Evolutionary conservation across 2,329 filamentous ascomycete species (phyloP).

Genomic region (Colletotrichum echinochloae): DNA sequence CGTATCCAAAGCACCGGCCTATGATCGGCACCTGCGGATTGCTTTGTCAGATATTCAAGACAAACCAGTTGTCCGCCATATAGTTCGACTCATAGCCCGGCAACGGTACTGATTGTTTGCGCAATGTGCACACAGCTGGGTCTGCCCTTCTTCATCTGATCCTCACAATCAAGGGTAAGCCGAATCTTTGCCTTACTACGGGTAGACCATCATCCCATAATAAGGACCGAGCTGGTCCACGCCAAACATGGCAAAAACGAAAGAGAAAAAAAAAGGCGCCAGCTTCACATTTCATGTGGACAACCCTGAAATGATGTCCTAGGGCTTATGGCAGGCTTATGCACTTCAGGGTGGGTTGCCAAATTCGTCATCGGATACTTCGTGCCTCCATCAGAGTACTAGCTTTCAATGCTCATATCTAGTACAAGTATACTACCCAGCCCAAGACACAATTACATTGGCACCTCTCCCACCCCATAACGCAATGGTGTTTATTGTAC

Average conservation of each 20-base stretch:
- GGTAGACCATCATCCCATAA: conserved; percentile 5
- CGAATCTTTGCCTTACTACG: neutral
- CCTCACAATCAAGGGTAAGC: neutral
- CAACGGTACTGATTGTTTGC: neutral
- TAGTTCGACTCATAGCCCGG: neutral
- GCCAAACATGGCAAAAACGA: conserved; percentile 25
- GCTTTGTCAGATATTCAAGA: no score
- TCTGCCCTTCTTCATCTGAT: neutral
- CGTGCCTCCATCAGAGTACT: neutral
- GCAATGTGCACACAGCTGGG: neutral
- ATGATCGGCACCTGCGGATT: neutral
- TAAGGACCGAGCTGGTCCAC: no score
- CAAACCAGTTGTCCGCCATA: neutral
- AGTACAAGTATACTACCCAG: neutral
- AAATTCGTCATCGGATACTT: conserved; percentile 1
- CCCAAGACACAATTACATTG: conserved; percentile 10
- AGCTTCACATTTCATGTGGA: neutral
- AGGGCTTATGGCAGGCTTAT: neutral
- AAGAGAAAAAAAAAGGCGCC: neutral
- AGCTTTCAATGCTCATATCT: conserved; percentile 4
- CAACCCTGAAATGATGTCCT: neutral
- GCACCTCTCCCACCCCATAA: neutral
- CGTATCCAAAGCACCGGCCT: conserved; percentile 2
- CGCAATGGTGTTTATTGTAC: conserved; percentile 9
- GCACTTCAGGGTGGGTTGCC: neutral